Conservation (phyloP, 2,329 filamentous ascomycete species). For the Sporothrix humicola region DNA sequence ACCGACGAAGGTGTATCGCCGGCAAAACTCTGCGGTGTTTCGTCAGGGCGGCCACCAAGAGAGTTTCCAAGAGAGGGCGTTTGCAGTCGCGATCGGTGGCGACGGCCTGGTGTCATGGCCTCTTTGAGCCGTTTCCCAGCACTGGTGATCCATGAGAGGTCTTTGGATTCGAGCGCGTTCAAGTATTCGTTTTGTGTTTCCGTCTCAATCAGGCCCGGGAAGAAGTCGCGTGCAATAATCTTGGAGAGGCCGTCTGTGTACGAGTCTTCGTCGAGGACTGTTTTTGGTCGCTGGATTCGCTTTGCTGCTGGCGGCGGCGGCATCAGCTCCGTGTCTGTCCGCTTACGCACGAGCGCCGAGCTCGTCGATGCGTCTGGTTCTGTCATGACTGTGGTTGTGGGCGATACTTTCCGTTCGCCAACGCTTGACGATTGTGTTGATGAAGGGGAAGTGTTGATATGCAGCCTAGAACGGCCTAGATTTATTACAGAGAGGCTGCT, state of each 20-base stretch:
- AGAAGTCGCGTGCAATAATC: slow-evolving; percentile 96
- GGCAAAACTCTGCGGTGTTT: slow-evolving; percentile 69
- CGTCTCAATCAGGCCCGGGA: slow-evolving; percentile 85
- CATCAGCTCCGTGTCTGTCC: slow-evolving; percentile 76
- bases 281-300: slow-evolving; percentile 87
- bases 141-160: slow-evolving; percentile 83
- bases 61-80: not conserved
- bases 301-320: slow-evolving; percentile 83
- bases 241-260: slow-evolving; percentile 90
- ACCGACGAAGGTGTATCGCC: slow-evolving; percentile 76
- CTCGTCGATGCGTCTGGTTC: slow-evolving; percentile 46
- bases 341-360: slow-evolving; percentile 69
- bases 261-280: slow-evolving; percentile 88
- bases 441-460: not conserved
- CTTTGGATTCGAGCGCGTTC: slow-evolving; percentile 84
- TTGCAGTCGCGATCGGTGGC: slow-evolving; percentile 29
- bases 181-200: slow-evolving; percentile 91
- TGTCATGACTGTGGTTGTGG: slow-evolving; percentile 31
- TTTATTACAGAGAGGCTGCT: not conserved
- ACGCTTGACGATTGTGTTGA: not conserved
- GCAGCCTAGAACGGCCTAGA: not conserved
- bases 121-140: slow-evolving; percentile 74
- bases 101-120: slow-evolving; percentile 79
- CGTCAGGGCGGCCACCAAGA: slow-evolving; percentile 38
- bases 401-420: slow-evolving; percentile 1